These are phyloP conservation scores for Plasmodium fragile DNA, from an alignment of 169 alveolate species.

Conservation along the genomic window DNA sequence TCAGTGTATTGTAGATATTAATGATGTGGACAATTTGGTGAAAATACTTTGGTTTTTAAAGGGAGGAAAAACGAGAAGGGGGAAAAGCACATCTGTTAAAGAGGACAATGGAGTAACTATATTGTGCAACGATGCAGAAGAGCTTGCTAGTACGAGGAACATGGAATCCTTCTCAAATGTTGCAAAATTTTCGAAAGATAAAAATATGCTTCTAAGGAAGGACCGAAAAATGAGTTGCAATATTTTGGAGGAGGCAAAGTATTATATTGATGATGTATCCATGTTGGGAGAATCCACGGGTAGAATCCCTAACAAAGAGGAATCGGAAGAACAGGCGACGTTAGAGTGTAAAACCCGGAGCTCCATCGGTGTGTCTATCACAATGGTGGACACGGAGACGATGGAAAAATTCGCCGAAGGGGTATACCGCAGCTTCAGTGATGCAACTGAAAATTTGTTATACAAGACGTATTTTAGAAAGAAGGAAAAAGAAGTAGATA, in stretches of 20 bases:
- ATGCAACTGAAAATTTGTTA: conserved; percentile 13
- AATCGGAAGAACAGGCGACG: not conserved
- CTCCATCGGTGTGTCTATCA: not conserved
- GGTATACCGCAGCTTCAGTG: not conserved
- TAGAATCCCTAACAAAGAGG: too few species aligned
- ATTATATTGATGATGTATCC: not conserved
- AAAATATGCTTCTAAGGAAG: not conserved
- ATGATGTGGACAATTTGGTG: not conserved
- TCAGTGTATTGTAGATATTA: conserved; percentile 24
- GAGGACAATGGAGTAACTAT: not conserved
- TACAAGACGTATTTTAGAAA: conserved; percentile 31
- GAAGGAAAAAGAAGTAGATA: conserved; percentile 32
- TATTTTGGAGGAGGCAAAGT: not conserved
- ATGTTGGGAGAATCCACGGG: not conserved
- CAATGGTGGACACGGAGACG: not conserved
- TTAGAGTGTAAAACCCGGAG: not conserved
- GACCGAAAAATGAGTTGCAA: conserved; percentile 13
- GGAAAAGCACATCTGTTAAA: not conserved
- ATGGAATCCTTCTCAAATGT: not conserved
- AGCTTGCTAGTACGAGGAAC: not conserved
- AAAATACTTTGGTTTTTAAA: not conserved
- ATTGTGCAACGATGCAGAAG: not conserved
- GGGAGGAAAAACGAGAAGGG: not conserved
- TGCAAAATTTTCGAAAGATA: not conserved
- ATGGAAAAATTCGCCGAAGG: conserved; percentile 41